Conservation (phyloP, 1,284 basidiomycete species). For the Termitomyces sp. region DNA sequence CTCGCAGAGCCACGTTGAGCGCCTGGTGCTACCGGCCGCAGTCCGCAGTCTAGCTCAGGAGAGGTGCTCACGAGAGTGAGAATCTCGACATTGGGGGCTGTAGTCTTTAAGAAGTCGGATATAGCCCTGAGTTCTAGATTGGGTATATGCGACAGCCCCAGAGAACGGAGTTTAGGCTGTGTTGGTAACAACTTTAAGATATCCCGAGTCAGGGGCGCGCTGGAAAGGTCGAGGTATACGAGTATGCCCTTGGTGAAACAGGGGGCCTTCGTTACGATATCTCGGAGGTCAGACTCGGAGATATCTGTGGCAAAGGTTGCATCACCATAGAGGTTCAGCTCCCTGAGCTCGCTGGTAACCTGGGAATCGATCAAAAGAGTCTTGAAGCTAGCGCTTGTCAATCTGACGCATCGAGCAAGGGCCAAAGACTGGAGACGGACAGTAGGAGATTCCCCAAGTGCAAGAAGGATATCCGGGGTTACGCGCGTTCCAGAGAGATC, state of each 20-base stretch:
- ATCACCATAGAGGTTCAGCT: slow-evolving; percentile 89
- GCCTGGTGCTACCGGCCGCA: slow-evolving; percentile 27
- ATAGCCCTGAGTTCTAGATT: slow-evolving; percentile 65
- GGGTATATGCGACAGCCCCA: slow-evolving; percentile 86
- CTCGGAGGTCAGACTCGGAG: slow-evolving; percentile 59
- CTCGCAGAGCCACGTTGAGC: slow-evolving; percentile 37
- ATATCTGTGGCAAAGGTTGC: slow-evolving; percentile 82
- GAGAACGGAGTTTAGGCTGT: slow-evolving; percentile 77
- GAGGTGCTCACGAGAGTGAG: slow-evolving; percentile 80
- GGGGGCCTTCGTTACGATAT: slow-evolving; percentile 73
- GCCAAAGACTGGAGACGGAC: slow-evolving; percentile 77
- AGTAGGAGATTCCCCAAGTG: slow-evolving; percentile 59
- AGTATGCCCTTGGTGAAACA: slow-evolving; percentile 77
- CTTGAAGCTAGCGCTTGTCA: slow-evolving; percentile 77
- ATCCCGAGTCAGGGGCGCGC: slow-evolving; percentile 65
- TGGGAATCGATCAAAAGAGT: slow-evolving; percentile 71
- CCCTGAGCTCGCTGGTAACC: slow-evolving; percentile 60
- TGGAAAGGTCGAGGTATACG: slow-evolving; percentile 88
- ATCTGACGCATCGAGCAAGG: slow-evolving; percentile 81
- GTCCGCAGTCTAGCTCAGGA: slow-evolving; percentile 63
- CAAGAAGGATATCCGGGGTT: slow-evolving; percentile 69
- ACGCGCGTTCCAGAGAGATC: slow-evolving; percentile 85
- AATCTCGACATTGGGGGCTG: slow-evolving; percentile 80
- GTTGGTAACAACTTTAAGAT: slow-evolving; percentile 52
- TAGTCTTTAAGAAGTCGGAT: slow-evolving; percentile 63